Base-by-base conservation (phyloP, 805 yeast genomes). In the Lipomyces mesembrius region DNA sequence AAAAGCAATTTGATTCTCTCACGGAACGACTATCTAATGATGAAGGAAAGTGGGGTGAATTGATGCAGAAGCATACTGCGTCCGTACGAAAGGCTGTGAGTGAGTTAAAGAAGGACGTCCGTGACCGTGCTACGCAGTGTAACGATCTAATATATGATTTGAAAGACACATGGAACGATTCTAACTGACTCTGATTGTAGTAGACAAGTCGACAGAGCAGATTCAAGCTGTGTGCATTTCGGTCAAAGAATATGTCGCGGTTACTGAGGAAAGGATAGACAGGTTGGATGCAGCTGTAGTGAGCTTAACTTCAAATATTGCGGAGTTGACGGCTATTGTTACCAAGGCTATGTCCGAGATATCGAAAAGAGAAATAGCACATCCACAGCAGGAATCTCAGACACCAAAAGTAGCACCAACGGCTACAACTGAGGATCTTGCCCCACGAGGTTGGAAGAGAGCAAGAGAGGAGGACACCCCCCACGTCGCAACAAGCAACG, bases 1-100 rank as follows among this genome's bases (percentile, higher is more conserved):
- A 58, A 34, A 39, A 37, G 53, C 54, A 39, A 22, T 61, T 32
- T 17, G 60, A 65, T 11, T 14, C 61, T 22, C 62, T 64, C 49
- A 43, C 54, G 5, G 55, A 53, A 1, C 43, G 54, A 12, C 49
- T 64, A n/a, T 39, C 60, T 2, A 20, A 20, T 11, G 60, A 61
- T 9, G 66, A 63, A 55, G 27, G 55, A 3, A 55, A 51, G 11
- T 63, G 57, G 60, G 32, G 37, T 25, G 22, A 53, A 14, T 11
- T 56, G 14, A 34, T 54, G 32, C 32, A 34, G 27, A 29, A 52
- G n/a, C 29, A 25, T 14, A 29, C 34, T 12, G 17, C 29, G n/a
- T 52, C 55, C 34, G 27, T 52, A 12, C 29, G 55, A 29, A 52
- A 29, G 34, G 55, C 55, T 25, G 27, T 52, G n/a, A 17, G 27